Evolutionary conservation across 2,329 filamentous ascomycete species (phyloP), one percentile per base, ranked within the genome.

Genomic region (Myriangium duriaei): DNA sequence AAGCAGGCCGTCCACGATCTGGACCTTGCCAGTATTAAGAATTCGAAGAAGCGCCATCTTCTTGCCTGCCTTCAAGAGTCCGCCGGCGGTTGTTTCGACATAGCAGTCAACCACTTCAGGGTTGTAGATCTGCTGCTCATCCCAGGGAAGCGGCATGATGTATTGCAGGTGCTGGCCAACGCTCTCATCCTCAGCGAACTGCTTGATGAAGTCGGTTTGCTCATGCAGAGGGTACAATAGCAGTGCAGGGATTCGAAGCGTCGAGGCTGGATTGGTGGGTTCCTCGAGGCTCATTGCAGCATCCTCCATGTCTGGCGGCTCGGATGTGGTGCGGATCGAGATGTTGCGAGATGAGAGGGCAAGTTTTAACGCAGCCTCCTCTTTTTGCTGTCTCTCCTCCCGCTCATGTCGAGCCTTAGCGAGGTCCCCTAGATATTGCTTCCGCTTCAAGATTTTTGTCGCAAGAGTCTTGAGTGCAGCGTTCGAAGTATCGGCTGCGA

Each of bases 201-300:
- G 74, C 64, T 93, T 94, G 60, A 98, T 72, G 51, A 98, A 91
- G 58, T 98, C 91, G 1, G 76, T 81, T 64, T 96, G 78, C 32
- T 80, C 68, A 44, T 84, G 70, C 46, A 79, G 65, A 4, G 91
- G 88, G 57, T 98, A 98, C 40, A 98, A 67, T 39, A 98, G 63
- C 43, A 96, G 69, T 0, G 80, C 70, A 0, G 91, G 91, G 51
- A 95, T 83, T 3, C 67, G 68, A 1, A 98, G 68, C 1, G 69
- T 67, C 47, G 80, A 86, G 15, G 69, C 69, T 4, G 83, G 74
- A 46, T 91, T 81, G 16, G 82, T 64, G 12, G 81, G 72, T 51
- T 92, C 77, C 2, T 78, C 69, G 4, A 96, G 72, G 39, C 67
- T 62, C 32, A 95, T 67, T 5, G 58, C 62, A 1, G 85, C 84